A percentile compares a stretch with the other conserved stretches of the same genome.
phyloP scores from a whole-genome alignment of 2,329 filamentous ascomycete species.

The Fusarium kyushuense region DNA sequence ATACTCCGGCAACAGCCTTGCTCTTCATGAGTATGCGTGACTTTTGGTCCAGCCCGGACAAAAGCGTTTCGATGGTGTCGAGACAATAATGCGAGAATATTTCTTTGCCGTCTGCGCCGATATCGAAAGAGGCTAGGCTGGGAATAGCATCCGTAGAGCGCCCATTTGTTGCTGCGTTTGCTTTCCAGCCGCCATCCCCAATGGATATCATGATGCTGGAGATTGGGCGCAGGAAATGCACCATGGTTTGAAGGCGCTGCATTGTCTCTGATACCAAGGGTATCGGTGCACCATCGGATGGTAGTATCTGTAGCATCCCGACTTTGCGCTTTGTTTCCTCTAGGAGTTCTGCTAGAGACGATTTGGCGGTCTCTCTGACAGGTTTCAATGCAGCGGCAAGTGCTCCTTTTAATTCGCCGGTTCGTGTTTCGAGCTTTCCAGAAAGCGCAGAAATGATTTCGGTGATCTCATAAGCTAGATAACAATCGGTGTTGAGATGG shows the following conservation, averaged over 20 bases:
- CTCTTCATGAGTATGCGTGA: slow-evolving; percentile 78
- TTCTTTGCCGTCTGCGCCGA: slow-evolving; percentile 87
- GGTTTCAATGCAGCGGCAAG: slow-evolving; percentile 89
- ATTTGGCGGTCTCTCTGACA: slow-evolving; percentile 90
- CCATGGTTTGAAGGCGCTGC: slow-evolving; percentile 86
- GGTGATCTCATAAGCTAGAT: slow-evolving; percentile 93
- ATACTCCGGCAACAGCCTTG: slow-evolving; percentile 85
- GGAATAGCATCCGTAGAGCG: slow-evolving; percentile 74
- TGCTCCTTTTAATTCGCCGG: slow-evolving; percentile 85
- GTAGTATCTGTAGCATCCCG: slow-evolving; percentile 73
- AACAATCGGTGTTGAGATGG: slow-evolving; percentile 91
- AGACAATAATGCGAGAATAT: slow-evolving; percentile 91
- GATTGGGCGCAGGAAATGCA: slow-evolving; percentile 85
- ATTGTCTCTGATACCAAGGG: slow-evolving; percentile 87
- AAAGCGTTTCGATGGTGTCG: slow-evolving; percentile 86
- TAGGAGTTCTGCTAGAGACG: slow-evolving; percentile 83
- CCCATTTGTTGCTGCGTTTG: slow-evolving; percentile 61
- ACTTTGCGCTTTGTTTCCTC: slow-evolving; percentile 84
- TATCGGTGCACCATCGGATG: slow-evolving; percentile 81
- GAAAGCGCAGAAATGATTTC: slow-evolving; percentile 88
- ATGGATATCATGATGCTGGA: slow-evolving; percentile 92
- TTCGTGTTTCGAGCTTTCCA: slow-evolving; percentile 81
- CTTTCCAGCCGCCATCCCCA: slow-evolving; percentile 91
- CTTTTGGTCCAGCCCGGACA: slow-evolving; percentile 80
- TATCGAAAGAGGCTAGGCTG: slow-evolving; percentile 83